Base-by-base conservation (phyloP, 2,329 filamentous ascomycete genomes). In the Penicillium sclerotigenum region DNA sequence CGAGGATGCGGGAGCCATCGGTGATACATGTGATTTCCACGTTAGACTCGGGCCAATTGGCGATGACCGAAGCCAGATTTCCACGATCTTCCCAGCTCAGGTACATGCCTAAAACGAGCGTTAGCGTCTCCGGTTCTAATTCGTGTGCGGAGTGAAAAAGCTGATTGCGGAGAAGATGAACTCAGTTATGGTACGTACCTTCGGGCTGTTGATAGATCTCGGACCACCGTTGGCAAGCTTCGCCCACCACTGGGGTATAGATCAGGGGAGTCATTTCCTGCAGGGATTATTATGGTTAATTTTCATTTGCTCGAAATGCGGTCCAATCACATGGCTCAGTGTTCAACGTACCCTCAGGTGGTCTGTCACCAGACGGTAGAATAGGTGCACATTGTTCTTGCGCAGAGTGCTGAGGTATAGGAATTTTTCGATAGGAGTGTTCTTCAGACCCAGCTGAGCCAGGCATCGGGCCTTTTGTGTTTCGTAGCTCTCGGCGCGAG, bases 21-120 rank as follows among this genome's bases (percentile, higher is more conserved):
- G 94, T 97, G 66, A 99, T 87, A 72, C 96, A 92, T 70, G 91
- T 96, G 71, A 99, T 99, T 75, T 97, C 91, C 31, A 96, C 93
- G 63, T 91, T 85, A 62, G 83, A 77, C 74, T 94, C 88, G 28
- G 91, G 91, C 94, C 94, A 99, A 77, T 97, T 97, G 71, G 86
- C 81, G 64, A 97, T 86, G 73, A 97, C 92, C 43, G 89, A 87
- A 68, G 86, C 85, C 62, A 97, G 90, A 60, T 93, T 91, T 71
- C 92, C 94, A 63, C 90, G 87, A 80, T 99, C 93, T 77, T 91
- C 89, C 77, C 90, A 97, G 59, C 92, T 97, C 63, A 99, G 89
- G 80, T 97, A 99, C 76, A 97, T 84, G 63, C 85, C 81, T 80
- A 56, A 47, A 36, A 56, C 8, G 22, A 24, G n/a, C 8, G 57